Conservation (phyloP, 805 yeast genomes). For the Metschnikowia gelsemii region DNA sequence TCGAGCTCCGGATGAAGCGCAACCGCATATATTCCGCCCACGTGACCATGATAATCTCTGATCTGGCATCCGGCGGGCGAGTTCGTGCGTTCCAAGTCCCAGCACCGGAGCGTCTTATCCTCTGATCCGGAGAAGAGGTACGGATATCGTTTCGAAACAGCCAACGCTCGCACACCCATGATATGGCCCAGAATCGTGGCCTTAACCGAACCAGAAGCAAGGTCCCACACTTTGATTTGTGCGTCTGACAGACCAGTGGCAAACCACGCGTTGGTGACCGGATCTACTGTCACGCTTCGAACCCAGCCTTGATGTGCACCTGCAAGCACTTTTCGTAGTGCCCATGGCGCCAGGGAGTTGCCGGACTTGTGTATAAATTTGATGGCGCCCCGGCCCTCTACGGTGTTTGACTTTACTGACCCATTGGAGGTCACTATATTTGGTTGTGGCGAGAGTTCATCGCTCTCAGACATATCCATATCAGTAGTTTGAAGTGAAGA, state of each 20-base stretch:
- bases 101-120: slow-evolving; percentile 88
- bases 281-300: slow-evolving; percentile 76
- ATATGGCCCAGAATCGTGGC: slow-evolving; percentile 86
- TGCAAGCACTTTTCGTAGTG: slow-evolving; percentile 65
- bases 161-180: slow-evolving; percentile 81
- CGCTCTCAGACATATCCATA: neutral
- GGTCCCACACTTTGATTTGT: slow-evolving; percentile 89
- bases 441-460: neutral
- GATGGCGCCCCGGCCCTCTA: neutral
- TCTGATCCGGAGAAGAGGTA: slow-evolving; percentile 91
- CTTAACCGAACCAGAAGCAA: slow-evolving; percentile 66
- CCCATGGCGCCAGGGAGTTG: too few species aligned
- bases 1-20: slow-evolving; percentile 88
- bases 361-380: too few species aligned
- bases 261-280: slow-evolving; percentile 80
- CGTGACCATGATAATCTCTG: slow-evolving; percentile 91
- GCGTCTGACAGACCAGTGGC: slow-evolving; percentile 89
- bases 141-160: slow-evolving; percentile 73
- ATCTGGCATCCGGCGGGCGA: slow-evolving; percentile 52
- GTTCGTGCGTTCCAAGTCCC: slow-evolving; percentile 90
- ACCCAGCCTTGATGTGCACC: slow-evolving; percentile 94
- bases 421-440: too few species aligned
- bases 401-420: too few species aligned
- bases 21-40: slow-evolving; percentile 82
- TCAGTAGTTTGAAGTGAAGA: too few species aligned